phyloP scores from a whole-genome alignment of 768 basidiomycete genomes.

The Holtermanniella nyarrowii region DNA sequence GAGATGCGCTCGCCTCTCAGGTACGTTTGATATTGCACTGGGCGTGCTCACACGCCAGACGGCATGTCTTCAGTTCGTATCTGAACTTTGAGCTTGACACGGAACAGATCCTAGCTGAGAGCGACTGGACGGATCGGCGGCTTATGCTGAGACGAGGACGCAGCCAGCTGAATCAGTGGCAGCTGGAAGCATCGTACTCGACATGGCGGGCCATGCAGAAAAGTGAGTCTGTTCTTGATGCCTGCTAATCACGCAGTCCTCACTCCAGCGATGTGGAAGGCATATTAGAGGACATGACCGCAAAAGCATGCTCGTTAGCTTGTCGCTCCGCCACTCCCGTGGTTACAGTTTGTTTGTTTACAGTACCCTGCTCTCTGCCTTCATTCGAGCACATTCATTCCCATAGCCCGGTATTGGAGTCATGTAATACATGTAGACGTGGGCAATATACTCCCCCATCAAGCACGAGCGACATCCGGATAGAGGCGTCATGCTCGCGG shows the following conservation, averaged over 20 bases:
- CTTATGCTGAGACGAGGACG: conserved; percentile 43
- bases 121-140: conserved; percentile 47
- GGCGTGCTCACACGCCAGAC: conserved; percentile 5
- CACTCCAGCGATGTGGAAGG: conserved; percentile 31
- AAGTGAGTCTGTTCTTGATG: conserved; percentile 13
- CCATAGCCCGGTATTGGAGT: too few relatives aligned
- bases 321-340: too few relatives aligned
- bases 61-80: conserved; percentile 30
- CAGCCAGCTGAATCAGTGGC: conserved; percentile 58
- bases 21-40: conserved; percentile 1
- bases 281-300: conserved; percentile 17
- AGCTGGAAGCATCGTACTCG: conserved; percentile 53
- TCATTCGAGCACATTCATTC: too few relatives aligned
- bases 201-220: conserved; percentile 79
- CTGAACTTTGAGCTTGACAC: conserved; percentile 29
- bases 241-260: conserved; percentile 10
- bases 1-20: conserved; percentile 25
- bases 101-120: conserved; percentile 23
- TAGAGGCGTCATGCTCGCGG: too few relatives aligned
- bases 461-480: too few relatives aligned
- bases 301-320: too few relatives aligned
- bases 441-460: too few relatives aligned
- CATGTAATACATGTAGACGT: too few relatives aligned
- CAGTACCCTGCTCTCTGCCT: too few relatives aligned
- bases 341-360: too few relatives aligned